phyloP scores from a whole-genome alignment of 768 basidiomycete species.

The Termitomyces sp. region DNA sequence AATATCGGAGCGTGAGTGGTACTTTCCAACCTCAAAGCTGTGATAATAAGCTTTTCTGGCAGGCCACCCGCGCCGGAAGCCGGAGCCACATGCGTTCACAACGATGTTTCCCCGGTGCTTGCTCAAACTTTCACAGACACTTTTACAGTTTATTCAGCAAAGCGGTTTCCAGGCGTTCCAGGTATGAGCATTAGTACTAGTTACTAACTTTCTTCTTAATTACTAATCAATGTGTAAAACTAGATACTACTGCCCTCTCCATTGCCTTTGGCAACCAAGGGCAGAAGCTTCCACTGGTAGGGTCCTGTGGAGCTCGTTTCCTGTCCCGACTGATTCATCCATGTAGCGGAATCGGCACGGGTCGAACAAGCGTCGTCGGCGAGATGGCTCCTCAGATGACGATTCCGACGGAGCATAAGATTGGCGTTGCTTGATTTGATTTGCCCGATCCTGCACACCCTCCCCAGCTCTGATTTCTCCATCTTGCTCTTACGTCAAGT shows the following conservation, averaged over 20 bases:
- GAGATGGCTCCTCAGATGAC: slow-evolving; percentile 59
- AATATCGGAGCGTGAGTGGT: slow-evolving; percentile 83
- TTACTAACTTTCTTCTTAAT: slow-evolving; percentile 6
- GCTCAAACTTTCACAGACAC: slow-evolving; percentile 80
- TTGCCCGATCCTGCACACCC: slow-evolving; percentile 4
- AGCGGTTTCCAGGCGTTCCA: slow-evolving; percentile 92
- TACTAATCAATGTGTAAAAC: slow-evolving; percentile 9
- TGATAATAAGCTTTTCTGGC: slow-evolving; percentile 1
- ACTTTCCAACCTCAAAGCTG: background rate
- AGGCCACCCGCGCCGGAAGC: slow-evolving; percentile 72
- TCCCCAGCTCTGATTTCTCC: background rate
- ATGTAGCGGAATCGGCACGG: slow-evolving; percentile 77
- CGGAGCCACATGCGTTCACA: slow-evolving; percentile 62
- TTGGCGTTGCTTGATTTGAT: slow-evolving; percentile 1
- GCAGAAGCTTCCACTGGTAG: slow-evolving; percentile 81
- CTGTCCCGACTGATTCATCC: slow-evolving; percentile 15
- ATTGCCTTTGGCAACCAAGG: slow-evolving; percentile 89
- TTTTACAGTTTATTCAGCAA: slow-evolving; percentile 88
- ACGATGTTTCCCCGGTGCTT: slow-evolving; percentile 66
- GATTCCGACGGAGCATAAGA: slow-evolving; percentile 53
- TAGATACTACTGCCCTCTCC: slow-evolving; percentile 86
- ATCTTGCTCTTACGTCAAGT: slow-evolving; percentile 12
- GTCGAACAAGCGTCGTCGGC: slow-evolving; percentile 59
- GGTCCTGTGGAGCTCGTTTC: slow-evolving; percentile 20
- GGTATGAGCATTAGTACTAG: slow-evolving; percentile 41